phyloP scores from a whole-genome alignment of 2,329 filamentous ascomycete species.

The Neospermospora avenae region DNA sequence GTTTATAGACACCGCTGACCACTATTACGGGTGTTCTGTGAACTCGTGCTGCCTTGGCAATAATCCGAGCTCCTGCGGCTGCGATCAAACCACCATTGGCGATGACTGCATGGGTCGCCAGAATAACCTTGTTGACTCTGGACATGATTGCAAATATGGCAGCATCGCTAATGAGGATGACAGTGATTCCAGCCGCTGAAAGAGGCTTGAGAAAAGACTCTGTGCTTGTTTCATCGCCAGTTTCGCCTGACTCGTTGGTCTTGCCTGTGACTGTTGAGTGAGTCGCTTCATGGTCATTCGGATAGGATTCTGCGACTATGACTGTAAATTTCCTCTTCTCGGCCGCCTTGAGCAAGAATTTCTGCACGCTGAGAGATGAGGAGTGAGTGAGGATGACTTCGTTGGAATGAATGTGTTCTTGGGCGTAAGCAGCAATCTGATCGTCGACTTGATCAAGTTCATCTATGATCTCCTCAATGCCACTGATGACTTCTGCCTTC shows the following conservation, averaged over 20 bases:
- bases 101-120: constrained; percentile 82
- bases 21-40: constrained; percentile 84
- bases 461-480: constrained; percentile 93
- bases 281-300: constrained; percentile 63
- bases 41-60: constrained; percentile 80
- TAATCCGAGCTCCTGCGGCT: constrained; percentile 76
- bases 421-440: constrained; percentile 83
- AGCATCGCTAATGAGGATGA: constrained; percentile 80
- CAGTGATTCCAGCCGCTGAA: constrained; percentile 71
- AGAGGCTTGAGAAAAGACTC: constrained; percentile 72
- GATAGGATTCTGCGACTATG: constrained; percentile 72
- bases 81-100: constrained; percentile 85
- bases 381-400: constrained; percentile 90
- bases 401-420: constrained; percentile 89
- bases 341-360: constrained; percentile 83
- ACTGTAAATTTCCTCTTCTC: constrained; percentile 90
- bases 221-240: constrained; percentile 39
- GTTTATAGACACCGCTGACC: constrained; percentile 87
- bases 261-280: constrained; percentile 60
- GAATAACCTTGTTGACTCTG: constrained; percentile 89
- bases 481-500: constrained; percentile 86
- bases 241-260: constrained; percentile 40
- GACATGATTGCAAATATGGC: constrained; percentile 93
- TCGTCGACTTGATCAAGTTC: constrained; percentile 91
- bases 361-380: constrained; percentile 81